Evolutionary conservation across 352 stramenopile genomes (phyloP), one percentile per base, ranked within the genome.

Genomic region (Phytophthora quininea): DNA sequence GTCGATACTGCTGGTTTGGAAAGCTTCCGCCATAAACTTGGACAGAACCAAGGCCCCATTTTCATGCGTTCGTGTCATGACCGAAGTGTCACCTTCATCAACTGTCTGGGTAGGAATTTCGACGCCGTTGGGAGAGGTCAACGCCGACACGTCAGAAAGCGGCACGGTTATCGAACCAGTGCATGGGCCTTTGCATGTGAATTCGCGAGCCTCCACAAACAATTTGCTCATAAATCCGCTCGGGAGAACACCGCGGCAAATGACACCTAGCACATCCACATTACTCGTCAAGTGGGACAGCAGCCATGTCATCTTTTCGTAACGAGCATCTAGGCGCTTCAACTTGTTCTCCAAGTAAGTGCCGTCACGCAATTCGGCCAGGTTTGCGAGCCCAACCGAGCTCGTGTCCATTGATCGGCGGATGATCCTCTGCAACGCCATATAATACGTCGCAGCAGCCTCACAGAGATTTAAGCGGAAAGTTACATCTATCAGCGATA

Each of bases 341-440:
- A 93, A 60, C 47, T 90, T 68, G 40, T 78, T 84, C 43, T 90
- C 67, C 31, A 90, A 59, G 24, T 85, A 91, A 1, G 80, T 83
- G 3, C 80, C 77, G 47, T 89, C 77, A 12, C 84, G 70, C 33
- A 91, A 43, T n/a, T 78, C 73, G 31, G 86, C 74, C 38, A 91
- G 61, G 52, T 91, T 82, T 14, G 77, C 54, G 6, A 89, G 42
- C 0, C 80, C 80, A 8, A 91, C 77, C 0, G 81, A 79, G 5
- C 79, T 80, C 29, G 82, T 89, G 43, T 90, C 81, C 69, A 91
- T 89, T 46, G 79, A 80, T 58, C 88, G 84, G 1, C 85, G 85
- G 37, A 91, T 73, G 10, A 90, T 84, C 12, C 85, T 79, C 48
- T 93, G 82, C 53, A 90, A 48, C 9, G 71, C 67, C 51, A 73